Conservation (phyloP, 768 basidiomycete genomes). For the Botryobasidium botryosum region DNA sequence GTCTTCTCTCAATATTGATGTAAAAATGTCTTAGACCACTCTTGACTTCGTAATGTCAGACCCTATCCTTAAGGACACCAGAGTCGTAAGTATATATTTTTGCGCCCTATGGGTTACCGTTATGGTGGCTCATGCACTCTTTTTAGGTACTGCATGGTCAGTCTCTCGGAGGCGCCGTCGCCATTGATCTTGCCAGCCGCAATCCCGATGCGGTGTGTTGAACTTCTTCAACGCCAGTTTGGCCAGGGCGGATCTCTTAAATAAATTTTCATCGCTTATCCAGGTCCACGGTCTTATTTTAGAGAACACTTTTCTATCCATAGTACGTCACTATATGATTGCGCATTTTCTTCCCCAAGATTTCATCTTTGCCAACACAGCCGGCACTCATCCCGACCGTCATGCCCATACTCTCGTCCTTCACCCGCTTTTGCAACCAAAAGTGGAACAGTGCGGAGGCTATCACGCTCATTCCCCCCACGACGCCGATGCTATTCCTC, state of each 20-base stretch:
- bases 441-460: slow-evolving; percentile 22
- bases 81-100: slow-evolving; percentile 45
- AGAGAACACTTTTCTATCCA: slow-evolving; percentile 31
- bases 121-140: slow-evolving; percentile 16
- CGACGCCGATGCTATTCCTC: slow-evolving; percentile 26
- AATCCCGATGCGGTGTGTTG: slow-evolving; percentile 19
- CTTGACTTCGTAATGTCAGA: slow-evolving; percentile 58
- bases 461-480: slow-evolving; percentile 19
- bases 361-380: slow-evolving; percentile 9
- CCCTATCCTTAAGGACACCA: slow-evolving; percentile 44
- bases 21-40: too few relatives aligned
- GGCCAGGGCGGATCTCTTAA: too few relatives aligned
- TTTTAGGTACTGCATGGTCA: slow-evolving; percentile 56
- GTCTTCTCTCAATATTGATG: too few relatives aligned
- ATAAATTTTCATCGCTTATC: not conserved
- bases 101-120: too few relatives aligned
- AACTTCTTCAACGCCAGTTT: too few relatives aligned
- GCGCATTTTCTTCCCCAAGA: not conserved
- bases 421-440: slow-evolving; percentile 23
- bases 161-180: slow-evolving; percentile 84
- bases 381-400: slow-evolving; percentile 23
- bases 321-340: slow-evolving; percentile 19
- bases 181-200: slow-evolving; percentile 37
- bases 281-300: slow-evolving; percentile 24
- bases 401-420: slow-evolving; percentile 23